Percentiles rank a stretch among this genome's conserved stretches.
phyloP scores from a whole-genome alignment of 2,329 filamentous ascomycete genomes.

The Neocatenulostroma microsporum region DNA sequence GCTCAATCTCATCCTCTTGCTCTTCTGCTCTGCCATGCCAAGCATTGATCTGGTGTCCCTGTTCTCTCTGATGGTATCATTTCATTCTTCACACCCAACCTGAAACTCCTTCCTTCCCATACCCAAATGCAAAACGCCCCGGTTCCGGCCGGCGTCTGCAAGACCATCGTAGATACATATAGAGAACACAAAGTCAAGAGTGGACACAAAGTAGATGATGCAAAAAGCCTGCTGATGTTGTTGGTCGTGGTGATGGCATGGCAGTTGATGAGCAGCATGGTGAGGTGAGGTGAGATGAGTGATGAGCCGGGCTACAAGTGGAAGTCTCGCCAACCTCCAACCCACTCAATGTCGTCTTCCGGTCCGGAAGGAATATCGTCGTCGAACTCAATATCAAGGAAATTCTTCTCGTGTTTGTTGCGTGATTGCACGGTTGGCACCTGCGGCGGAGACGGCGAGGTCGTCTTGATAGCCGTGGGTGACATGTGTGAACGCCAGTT shows the following conservation, averaged over 20 bases:
- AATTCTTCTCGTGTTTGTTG: conserved; percentile 26
- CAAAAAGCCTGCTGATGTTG: conserved; percentile 14
- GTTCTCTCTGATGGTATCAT: conserved; percentile 1
- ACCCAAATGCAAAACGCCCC: conserved; percentile 1
- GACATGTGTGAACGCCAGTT: conserved; percentile 43
- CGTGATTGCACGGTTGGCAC: conserved; percentile 5
- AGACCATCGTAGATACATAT: conserved; percentile 10
- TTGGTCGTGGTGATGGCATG: not conserved
- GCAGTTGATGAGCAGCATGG: not conserved
- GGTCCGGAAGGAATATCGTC: conserved; percentile 69
- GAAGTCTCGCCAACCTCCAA: conserved; percentile 79
- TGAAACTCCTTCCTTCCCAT: not conserved
- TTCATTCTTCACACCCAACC: conserved; percentile 4
- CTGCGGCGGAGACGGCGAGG: conserved; percentile 12
- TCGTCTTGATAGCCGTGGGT: conserved; percentile 10
- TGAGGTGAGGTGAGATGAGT: not conserved
- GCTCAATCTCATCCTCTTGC: conserved; percentile 3
- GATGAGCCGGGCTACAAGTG: conserved; percentile 45
- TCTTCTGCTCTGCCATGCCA: conserved; percentile 4
- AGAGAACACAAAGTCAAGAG: conserved; percentile 5
- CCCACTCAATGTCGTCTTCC: conserved; percentile 61
- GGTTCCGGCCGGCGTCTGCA: too few relatives aligned
- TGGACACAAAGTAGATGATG: conserved; percentile 1
- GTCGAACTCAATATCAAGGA: conserved; percentile 28
- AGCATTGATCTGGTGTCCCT: conserved; percentile 3